Evolutionary conservation across 495 filamentous ascomycete species (phyloP).

Genomic region (Letharia lupina): DNA sequence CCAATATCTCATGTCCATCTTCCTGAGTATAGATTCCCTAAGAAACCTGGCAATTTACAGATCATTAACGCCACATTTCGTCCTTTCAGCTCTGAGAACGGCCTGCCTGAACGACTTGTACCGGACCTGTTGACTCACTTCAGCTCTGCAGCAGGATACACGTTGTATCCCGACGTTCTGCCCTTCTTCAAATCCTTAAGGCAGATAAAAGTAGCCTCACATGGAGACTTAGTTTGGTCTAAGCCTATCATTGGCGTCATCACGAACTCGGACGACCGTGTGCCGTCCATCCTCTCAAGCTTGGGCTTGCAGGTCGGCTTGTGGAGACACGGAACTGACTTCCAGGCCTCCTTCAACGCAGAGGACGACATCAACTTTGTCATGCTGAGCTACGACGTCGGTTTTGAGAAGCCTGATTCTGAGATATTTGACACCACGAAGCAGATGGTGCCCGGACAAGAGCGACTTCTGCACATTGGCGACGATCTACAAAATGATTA

Average conservation of each 20-base stretch:
- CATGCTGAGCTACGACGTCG: conserved; percentile 66
- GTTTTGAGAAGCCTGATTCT: conserved; percentile 55
- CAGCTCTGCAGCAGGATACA: conserved; percentile 53
- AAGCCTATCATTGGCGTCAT: conserved; percentile 54
- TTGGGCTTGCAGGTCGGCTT: conserved; percentile 51
- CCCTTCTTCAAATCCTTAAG: conserved; percentile 45
- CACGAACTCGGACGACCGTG: conserved; percentile 71
- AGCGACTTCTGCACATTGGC: conserved; percentile 50
- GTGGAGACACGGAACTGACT: neutral
- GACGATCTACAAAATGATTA: conserved; percentile 60
- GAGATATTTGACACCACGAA: conserved; percentile 57
- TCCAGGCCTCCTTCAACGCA: neutral
- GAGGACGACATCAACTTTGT: conserved; percentile 55
- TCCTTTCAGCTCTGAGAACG: conserved; percentile 28
- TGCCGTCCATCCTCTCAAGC: conserved; percentile 50
- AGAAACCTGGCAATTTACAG: conserved; percentile 18
- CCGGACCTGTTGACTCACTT: conserved; percentile 52
- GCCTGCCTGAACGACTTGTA: conserved; percentile 42
- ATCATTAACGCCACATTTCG: conserved; percentile 39
- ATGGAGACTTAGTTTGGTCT: conserved; percentile 23
- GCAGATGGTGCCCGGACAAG: conserved; percentile 32
- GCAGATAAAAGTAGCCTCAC: conserved; percentile 11
- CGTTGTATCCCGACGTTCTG: conserved; percentile 45
- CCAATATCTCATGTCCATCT: neutral
- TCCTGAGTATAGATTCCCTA: neutral